Base-by-base conservation (phyloP, 257 asterid species). In the Capsicum chinense region DNA sequence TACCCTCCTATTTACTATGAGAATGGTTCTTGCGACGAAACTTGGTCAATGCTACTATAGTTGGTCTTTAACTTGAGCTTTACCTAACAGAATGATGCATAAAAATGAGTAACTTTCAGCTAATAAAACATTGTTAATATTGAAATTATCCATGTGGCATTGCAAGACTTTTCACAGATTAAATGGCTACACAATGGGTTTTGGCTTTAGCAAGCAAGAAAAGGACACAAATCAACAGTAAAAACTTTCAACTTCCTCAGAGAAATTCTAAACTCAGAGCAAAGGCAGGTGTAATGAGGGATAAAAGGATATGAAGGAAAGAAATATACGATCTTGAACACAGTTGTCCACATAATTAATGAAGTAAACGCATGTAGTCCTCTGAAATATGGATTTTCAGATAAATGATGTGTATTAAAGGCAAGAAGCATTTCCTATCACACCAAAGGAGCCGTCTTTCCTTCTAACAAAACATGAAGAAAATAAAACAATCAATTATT, bases 341-440 rank as follows among this genome's bases (percentile, higher is more conserved):
- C 95, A 92, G 95, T 97, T 80, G 99, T 95, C 99, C 98, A 97
- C 99, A 97, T 97, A 87, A 86, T 90, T 66, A 1, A 42, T 37
- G 80, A 68, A 50, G 85, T 67, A 82, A 73, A 68, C 33, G 37
- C n/a, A 57, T 73, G 63, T 56, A 82, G 80, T 66, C 47, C 80
- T 67, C 52, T 52, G 19, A 14, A 76, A 52, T 52, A 52, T 26
- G 63, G 26, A 68, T 54, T 58, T 83, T 83, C 68, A 69, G 33
- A 57, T 69, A 56, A 35, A 56, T 4, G 39, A 17, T 33, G 47
- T 56, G 64, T 68, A 68, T 16, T 26, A 9, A 56, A 83, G 64
- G 64, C 80, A 42, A 19, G 9, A 57, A 68, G 79, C 80, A 68
- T 58, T 19, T 83, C 85, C 66, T 68, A 26, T 37, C 79, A 68